phyloP scores from a whole-genome alignment of 2,329 filamentous ascomycete species.

The Diplodia scrobiculata region DNA sequence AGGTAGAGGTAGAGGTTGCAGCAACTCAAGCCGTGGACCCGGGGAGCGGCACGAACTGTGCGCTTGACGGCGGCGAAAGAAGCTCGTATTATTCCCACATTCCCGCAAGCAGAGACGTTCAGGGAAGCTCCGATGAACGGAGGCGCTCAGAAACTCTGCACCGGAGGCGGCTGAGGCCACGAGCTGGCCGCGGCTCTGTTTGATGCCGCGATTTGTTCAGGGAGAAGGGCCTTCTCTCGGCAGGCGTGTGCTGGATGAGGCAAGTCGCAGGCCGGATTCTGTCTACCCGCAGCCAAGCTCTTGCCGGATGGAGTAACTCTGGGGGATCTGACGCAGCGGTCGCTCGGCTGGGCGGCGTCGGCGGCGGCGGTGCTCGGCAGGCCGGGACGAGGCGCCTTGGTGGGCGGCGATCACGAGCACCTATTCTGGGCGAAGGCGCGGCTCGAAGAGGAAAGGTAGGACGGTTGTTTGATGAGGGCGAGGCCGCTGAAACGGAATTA shows the following conservation, averaged over 20 bases:
- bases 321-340: slow-evolving; percentile 3
- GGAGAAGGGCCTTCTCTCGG: neutral
- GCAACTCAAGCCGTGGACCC: neutral
- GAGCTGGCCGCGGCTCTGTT: neutral
- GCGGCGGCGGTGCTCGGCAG: slow-evolving; percentile 10
- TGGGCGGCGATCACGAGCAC: neutral
- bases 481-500: slow-evolving; percentile 13
- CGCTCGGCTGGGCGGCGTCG: neutral
- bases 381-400: neutral
- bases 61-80: neutral
- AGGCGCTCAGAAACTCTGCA: neutral
- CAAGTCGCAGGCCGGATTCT: neutral
- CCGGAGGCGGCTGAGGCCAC: neutral
- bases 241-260: neutral
- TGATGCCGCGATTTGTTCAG: neutral
- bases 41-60: neutral
- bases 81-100: neutral
- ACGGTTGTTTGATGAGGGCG: slow-evolving; percentile 15
- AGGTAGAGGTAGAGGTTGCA: neutral
- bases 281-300: neutral
- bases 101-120: neutral
- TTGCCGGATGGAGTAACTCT: neutral
- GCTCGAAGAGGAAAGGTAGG: neutral
- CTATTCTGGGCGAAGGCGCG: neutral
- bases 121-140: neutral